Base-by-base conservation (phyloP, 2,329 filamentous ascomycete species). In the Neonectria ditissima region DNA sequence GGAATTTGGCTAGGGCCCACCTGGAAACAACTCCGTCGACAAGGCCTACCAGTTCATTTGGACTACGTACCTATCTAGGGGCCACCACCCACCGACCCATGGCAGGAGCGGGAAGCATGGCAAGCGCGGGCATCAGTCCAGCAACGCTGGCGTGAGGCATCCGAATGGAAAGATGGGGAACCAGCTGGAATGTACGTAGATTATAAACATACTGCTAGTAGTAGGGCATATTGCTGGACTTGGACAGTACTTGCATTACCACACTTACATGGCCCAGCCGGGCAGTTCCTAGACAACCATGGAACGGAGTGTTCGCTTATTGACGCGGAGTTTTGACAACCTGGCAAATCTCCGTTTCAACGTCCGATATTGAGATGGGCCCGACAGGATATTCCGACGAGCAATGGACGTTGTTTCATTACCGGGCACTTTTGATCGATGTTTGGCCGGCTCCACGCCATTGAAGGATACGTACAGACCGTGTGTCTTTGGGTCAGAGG, bases 111-210 rank as follows among this genome's bases (percentile, higher is more conserved):
- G 30, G 55, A 41, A 57, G 47, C 47, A 51, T 45, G 22, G 22
- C 7, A 45, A 45, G 10, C 6, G 22, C 43, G 22, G 22, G 22
- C 14, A 45, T 45, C 22, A 26, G 43, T 22, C 22, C 13, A 45
- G 20, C 22, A 45, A 24, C 8, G 14, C 11, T 22, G 9, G 22
- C 45, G 20, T n/a, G 26, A 50, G 18, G 45, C 24, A 28, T 30
- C 18, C 28, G n/a, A 47, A 43, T 48, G n/a, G 51, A 55, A 60
- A 60, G 30, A 41, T 14, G 57, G 57, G 57, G 57, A 54, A 59
- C 30, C 26, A 59, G 50, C 24, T 47, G 44, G 22, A 47, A 16
- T n/a, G 14, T 32, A 13, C 10, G 34, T 7, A 37, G 14, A 2
- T 16, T 7, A 26, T 26, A 26, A 14, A n/a, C 16, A 14, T 37